Base-by-base conservation (phyloP, 257 asterid species). In the Ilex asprella region DNA sequence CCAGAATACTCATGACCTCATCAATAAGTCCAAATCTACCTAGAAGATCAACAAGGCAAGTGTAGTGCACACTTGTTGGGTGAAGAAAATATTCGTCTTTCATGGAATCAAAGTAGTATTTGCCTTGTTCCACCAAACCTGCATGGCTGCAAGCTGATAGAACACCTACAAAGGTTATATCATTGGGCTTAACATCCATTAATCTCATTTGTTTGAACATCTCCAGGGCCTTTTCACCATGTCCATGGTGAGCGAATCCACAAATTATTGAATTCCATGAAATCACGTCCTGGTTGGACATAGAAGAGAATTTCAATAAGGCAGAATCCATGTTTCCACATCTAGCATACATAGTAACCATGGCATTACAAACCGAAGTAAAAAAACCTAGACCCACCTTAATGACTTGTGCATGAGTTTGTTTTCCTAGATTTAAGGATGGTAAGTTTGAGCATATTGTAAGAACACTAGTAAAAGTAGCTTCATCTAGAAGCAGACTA, bases 181-280 rank as follows among this genome's bases (percentile, higher is more conserved):
- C 71, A 67, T 82, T 80, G 41, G 94, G 89, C 50, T 57, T 69
- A 35, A 35, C 71, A 14, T 66, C 66, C 32, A 80, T 73, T 51
- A 67, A 60, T 53, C 75, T 81, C 91, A 81, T 86, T 50, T 63
- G 69, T 62, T 65, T 64, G 67, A 70, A 64, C 31, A 65, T 39
- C 35, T 11, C 58, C 6, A 31, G 0, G 2, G 46, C 67, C 44
- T 30, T 39, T 1, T 71, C 66, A 39, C 78, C 91, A 27, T 75
- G 78, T 6, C 84, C 94, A 51, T 86, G 84, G 61, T 81, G 78
- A 57, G 88, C 88, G 52, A 83, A 74, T 63, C 91, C 94, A 27
- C 94, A 81, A 65, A 83, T 79, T 35, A 86, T 56, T 30, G 91
- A 81, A 79, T 86, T 83, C 91, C 88, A 86, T 5, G 91, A 81